Evolutionary conservation across 2,329 filamentous ascomycete species (phyloP).

Genomic region (Parasarocladium wereldwijsianum): DNA sequence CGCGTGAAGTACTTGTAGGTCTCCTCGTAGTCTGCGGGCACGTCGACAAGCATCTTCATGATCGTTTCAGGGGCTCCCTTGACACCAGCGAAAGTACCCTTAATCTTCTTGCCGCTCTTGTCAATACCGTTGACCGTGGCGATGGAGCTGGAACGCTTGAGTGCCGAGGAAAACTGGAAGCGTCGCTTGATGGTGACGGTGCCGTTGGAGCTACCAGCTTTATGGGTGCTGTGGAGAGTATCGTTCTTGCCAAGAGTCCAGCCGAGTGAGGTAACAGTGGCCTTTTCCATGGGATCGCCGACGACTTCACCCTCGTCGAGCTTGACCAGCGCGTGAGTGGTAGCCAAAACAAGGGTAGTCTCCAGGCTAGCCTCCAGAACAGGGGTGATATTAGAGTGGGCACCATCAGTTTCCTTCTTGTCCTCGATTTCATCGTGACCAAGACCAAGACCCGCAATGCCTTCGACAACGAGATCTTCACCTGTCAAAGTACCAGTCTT

Average conservation of each 20-base stretch:
- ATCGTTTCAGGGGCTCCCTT: conserved; percentile 98
- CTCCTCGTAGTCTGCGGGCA: conserved; percentile 85
- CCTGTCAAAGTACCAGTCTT: conserved; percentile 96
- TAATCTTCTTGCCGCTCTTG: conserved; percentile 59
- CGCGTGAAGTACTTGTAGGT: conserved; percentile 97
- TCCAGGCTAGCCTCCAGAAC: conserved; percentile 59
- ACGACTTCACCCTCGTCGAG: conserved; percentile 95
- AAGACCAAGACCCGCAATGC: conserved; percentile 77
- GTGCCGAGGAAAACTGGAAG: conserved; percentile 93
- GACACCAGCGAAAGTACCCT: conserved; percentile 82
- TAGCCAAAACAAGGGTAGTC: conserved; percentile 85
- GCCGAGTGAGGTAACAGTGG: conserved; percentile 74
- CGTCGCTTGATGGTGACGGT: conserved; percentile 88
- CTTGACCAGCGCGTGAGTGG: conserved; percentile 88
- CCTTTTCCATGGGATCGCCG: conserved; percentile 98
- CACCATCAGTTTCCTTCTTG: conserved; percentile 59
- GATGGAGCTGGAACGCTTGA: conserved; percentile 92
- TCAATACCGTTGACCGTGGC: conserved; percentile 67
- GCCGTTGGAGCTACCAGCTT: conserved; percentile 31
- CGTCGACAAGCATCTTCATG: conserved; percentile 72
- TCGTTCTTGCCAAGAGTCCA: conserved; percentile 92
- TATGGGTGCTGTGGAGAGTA: conserved; percentile 49
- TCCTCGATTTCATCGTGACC: conserved; percentile 51
- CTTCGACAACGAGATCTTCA: conserved; percentile 92
- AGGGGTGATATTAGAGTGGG: conserved; percentile 63